These are phyloP conservation scores for Chenopodium quinoa DNA, from an alignment of 148 eudicot genomes.

Conservation along the genomic window DNA sequence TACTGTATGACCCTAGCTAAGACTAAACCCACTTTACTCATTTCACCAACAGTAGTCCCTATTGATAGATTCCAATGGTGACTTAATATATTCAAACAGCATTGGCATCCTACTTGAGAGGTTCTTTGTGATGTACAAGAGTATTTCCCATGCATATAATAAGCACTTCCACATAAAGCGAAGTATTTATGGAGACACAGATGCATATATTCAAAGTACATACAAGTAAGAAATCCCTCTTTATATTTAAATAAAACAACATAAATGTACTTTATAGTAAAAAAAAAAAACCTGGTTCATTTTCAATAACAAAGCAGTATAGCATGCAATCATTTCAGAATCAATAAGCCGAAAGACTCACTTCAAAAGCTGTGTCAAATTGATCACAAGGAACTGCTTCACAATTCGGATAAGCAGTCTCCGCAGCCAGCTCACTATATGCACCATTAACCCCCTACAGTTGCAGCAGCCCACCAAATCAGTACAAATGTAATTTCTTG, in stretches of 20 bases:
- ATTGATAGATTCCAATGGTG: background rate
- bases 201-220: background rate
- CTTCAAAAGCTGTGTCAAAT: constrained; percentile 76
- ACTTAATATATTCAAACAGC: background rate
- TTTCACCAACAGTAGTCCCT: background rate
- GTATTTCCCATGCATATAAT: background rate
- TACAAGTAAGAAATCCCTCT: background rate
- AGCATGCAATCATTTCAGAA: background rate
- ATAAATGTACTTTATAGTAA: background rate
- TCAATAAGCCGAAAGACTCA: constrained; percentile 29
- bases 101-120: background rate
- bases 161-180: background rate
- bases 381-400: constrained; percentile 81
- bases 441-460: constrained; percentile 76
- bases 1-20: background rate
- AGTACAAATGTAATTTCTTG: constrained; percentile 2
- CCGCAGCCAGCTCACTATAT: constrained; percentile 76
- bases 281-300: too few species aligned
- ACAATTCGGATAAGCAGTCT: constrained; percentile 70
- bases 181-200: background rate
- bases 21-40: background rate
- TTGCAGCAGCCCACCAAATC: background rate
- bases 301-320: background rate
- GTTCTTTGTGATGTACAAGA: background rate
- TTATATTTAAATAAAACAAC: background rate